Conservation (phyloP, 2,329 filamentous ascomycete species). For the Zymoseptoria passerinii region DNA sequence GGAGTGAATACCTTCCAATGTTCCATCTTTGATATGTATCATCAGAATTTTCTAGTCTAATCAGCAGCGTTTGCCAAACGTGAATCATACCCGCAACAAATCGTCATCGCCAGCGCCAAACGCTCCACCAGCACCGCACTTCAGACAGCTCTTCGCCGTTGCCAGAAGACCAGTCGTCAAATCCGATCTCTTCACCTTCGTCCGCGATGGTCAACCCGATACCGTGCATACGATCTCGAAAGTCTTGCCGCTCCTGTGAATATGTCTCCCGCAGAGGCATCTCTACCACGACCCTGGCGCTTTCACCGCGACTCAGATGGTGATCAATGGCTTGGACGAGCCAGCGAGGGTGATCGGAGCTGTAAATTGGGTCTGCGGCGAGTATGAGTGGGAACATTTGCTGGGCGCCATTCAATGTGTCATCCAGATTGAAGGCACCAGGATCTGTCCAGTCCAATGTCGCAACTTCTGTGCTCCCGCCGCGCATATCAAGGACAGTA, state of each 20-base stretch:
- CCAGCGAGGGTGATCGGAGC: conserved; percentile 68
- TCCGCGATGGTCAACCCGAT: conserved; percentile 47
- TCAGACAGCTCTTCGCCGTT: conserved; percentile 36
- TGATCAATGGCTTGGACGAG: conserved; percentile 61
- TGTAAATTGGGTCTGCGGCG: conserved; percentile 81
- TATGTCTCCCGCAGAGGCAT: conserved; percentile 69
- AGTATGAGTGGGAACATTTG: conserved; percentile 56
- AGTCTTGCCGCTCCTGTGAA: conserved; percentile 54
- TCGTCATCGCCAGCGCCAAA: conserved; percentile 41
- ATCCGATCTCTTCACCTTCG: conserved; percentile 55
- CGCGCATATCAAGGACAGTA: conserved; percentile 44
- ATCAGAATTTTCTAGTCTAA: not conserved
- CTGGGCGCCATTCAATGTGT: conserved; percentile 2
- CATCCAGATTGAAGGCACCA: conserved; percentile 24
- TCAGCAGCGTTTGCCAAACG: not conserved
- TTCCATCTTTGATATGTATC: not conserved
- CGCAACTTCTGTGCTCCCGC: conserved; percentile 53
- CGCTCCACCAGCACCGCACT: conserved; percentile 62
- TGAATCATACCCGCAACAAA: not conserved
- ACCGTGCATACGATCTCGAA: conserved; percentile 53
- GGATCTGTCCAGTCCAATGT: conserved; percentile 67
- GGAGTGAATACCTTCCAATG: not conserved
- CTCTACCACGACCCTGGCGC: conserved; percentile 66
- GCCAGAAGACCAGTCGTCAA: conserved; percentile 64
- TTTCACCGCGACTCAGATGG: conserved; percentile 52